Conservation (phyloP, 352 stramenopile species). For the Globisporangium spiculum region DNA sequence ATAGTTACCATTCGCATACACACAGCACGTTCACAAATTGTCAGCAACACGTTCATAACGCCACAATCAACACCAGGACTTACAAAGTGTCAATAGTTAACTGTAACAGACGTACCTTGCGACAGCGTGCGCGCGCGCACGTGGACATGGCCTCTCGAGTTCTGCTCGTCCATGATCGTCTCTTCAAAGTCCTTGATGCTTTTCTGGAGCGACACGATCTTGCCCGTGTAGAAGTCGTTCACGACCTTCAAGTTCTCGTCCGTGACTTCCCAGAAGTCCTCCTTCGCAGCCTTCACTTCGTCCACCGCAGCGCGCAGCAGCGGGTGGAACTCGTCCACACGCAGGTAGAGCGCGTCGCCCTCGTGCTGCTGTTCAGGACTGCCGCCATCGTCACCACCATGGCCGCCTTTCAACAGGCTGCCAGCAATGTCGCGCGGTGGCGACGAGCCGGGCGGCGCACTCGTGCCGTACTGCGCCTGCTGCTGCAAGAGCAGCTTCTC, state of each 20-base stretch:
- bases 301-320: conserved; percentile 47
- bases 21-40: not conserved
- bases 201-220: conserved; percentile 64
- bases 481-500: conserved; percentile 63
- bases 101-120: conserved; percentile 33
- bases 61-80: not conserved
- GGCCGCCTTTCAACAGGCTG: not conserved
- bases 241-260: conserved; percentile 79
- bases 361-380: conserved; percentile 14
- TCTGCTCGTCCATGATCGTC: conserved; percentile 64
- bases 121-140: conserved; percentile 54
- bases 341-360: conserved; percentile 25
- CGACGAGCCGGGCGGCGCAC: conserved; percentile 1
- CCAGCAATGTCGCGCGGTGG: conserved; percentile 1
- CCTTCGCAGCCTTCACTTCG: conserved; percentile 69
- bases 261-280: conserved; percentile 83
- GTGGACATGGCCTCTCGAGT: conserved; percentile 74
- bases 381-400: not conserved
- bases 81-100: not conserved
- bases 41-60: not conserved
- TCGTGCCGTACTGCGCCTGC: conserved; percentile 21
- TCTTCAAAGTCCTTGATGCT: conserved; percentile 75
- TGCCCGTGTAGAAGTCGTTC: conserved; percentile 82
- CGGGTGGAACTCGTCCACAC: conserved; percentile 64
- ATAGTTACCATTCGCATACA: not conserved